These are phyloP conservation scores for Glycine soja DNA, from an alignment of 306 rosid genomes.

Conservation along the genomic window DNA sequence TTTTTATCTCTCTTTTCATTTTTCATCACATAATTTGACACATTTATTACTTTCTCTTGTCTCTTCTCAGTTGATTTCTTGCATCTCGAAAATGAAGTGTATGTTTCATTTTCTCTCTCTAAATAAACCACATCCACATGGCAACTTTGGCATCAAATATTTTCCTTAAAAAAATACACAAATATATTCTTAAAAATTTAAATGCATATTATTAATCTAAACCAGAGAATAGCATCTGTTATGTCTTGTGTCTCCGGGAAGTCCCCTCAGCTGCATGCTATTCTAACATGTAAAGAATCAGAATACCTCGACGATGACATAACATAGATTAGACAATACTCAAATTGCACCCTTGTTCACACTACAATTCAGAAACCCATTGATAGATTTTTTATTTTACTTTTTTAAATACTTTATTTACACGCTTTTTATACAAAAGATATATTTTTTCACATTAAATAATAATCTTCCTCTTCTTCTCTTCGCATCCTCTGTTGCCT, in stretches of 20 bases:
- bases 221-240: constrained; percentile 25
- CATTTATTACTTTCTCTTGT: too few species aligned
- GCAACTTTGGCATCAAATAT: too few species aligned
- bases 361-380: not conserved
- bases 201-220: not conserved
- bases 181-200: too few species aligned
- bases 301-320: not conserved
- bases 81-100: too few species aligned
- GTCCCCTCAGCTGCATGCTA: constrained; percentile 15
- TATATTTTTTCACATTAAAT: not conserved
- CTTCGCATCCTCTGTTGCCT: constrained; percentile 71
- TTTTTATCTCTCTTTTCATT: too few species aligned
- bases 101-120: too few species aligned
- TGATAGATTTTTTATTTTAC: too few species aligned
- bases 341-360: not conserved
- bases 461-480: constrained; percentile 63
- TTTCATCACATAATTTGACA: too few species aligned
- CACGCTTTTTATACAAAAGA: not conserved
- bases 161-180: too few species aligned
- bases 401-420: not conserved
- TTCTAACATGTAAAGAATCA: constrained; percentile 25
- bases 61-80: too few species aligned
- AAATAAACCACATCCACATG: too few species aligned
- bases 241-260: not conserved
- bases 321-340: not conserved